Evolutionary conservation across 2,329 filamentous ascomycete genomes (phyloP), one percentile per base, ranked within the genome.

Genomic region (Penicillium aurantiogriseum): DNA sequence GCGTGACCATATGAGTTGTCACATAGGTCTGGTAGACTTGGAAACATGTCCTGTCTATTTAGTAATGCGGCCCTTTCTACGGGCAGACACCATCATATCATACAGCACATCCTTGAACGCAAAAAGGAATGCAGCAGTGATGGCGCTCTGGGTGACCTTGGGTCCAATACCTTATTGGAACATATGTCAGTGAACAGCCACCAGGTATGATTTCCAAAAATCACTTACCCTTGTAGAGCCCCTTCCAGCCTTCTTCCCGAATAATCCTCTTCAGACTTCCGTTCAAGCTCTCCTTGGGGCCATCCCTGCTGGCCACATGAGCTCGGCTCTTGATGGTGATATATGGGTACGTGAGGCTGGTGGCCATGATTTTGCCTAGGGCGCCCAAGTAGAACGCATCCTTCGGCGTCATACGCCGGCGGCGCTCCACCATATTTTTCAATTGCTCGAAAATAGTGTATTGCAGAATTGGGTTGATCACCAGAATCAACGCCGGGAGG

Each of bases 361-460:
- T 99, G 25, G 94, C 94, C 60, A 97, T 87, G 63, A 99, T 83
- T 83, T 99, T 99, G 76, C 94, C 92, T 33, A 97, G 73, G 2
- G 94, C 94, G 61, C 94, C 94, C 3, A 99, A 82, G 71, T 94
- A 85, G 76, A 99, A 99, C 49, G 91, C 92, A 65, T 96, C 85
- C 54, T 86, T 88, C 1, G 93, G 91, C 0, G 91, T 96, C 56
- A 97, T 85, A 67, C 88, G 86, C 50, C 82, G 80, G 73, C 83
- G 83, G 74, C 85, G 89, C 84, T 97, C 93, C 56, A 97, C 78
- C 27, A 83, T 70, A 74, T 97, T 96, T 85, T 97, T 97, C 80
- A 97, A 81, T 81, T 99, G 93, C 82, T 99, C 94, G 69, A 97
- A 99, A 55, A 99, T 89, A 17, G 94, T 99, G 78, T 99, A 99